Percentiles rank a stretch among this genome's conserved stretches.
phyloP scores from a whole-genome alignment of 306 rosid species.

The Glycine soja region DNA sequence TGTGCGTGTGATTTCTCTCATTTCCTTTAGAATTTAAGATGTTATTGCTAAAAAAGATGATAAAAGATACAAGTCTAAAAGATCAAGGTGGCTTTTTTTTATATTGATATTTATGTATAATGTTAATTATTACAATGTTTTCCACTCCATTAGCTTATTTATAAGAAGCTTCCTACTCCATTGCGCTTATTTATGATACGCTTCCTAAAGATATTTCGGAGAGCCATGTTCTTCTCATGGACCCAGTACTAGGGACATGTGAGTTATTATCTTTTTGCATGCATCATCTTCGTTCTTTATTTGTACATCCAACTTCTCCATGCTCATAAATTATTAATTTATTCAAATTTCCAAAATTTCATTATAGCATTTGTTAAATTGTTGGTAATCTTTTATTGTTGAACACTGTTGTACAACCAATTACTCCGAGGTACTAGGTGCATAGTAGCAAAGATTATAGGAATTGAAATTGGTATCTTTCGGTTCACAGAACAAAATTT shows the following conservation, averaged over 20 bases:
- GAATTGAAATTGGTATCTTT: slow-evolving; percentile 24
- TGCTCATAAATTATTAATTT: slow-evolving; percentile 10
- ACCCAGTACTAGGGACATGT: slow-evolving; percentile 95
- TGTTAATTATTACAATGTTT: slow-evolving; percentile 21
- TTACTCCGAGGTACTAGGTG: not conserved
- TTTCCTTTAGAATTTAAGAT: no score
- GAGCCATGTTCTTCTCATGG: slow-evolving; percentile 95
- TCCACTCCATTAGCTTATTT: not conserved
- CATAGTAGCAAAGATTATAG: no score
- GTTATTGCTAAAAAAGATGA: no score
- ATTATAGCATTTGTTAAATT: not conserved
- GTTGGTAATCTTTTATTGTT: not conserved
- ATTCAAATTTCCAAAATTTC: not conserved
- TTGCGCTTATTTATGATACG: slow-evolving; percentile 89
- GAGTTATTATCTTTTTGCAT: slow-evolving; percentile 33
- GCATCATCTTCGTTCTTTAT: slow-evolving; percentile 12
- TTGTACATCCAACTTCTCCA: slow-evolving; percentile 2
- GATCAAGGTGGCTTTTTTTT: no score
- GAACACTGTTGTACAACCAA: not conserved
- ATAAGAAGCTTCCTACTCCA: not conserved
- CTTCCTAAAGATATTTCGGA: slow-evolving; percentile 92
- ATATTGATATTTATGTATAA: no score
- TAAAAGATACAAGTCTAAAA: no score
- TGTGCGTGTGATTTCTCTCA: no score
- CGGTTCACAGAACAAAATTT: not conserved